Evolutionary conservation across 1,284 basidiomycete genomes (phyloP).

Genomic region (Trametes hirsuta): DNA sequence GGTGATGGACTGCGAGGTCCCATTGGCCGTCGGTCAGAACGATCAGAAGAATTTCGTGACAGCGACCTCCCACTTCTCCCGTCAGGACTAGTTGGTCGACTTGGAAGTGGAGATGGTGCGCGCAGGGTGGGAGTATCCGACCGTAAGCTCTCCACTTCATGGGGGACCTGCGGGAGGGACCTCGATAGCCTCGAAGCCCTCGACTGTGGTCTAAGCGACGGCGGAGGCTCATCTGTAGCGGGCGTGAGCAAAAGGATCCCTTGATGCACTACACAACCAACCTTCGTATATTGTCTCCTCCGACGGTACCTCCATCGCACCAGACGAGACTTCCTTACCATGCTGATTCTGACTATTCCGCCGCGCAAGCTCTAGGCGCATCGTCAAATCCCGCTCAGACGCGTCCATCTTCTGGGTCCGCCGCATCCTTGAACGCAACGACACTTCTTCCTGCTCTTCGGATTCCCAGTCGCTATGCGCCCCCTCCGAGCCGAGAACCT

Average conservation of each 20-base stretch:
- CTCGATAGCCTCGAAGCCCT: constrained; percentile 43
- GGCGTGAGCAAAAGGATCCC: neutral
- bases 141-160: constrained; percentile 42
- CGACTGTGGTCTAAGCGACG: constrained; percentile 55
- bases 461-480: constrained; percentile 6
- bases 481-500: constrained; percentile 30
- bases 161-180: constrained; percentile 31
- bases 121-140: constrained; percentile 35
- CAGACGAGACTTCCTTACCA: constrained; percentile 42
- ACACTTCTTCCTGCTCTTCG: constrained; percentile 8
- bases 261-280: constrained; percentile 29
- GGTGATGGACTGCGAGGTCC: constrained; percentile 77
- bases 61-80: constrained; percentile 38
- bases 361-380: constrained; percentile 77
- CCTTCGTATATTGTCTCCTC: constrained; percentile 79
- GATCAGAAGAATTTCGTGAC: constrained; percentile 52
- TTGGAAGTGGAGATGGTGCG: constrained; percentile 19
- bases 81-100: constrained; percentile 26
- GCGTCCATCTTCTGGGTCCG: constrained; percentile 47
- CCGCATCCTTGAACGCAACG: neutral
- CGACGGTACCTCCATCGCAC: constrained; percentile 48
- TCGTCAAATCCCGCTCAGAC: constrained; percentile 74
- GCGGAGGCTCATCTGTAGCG: constrained; percentile 60
- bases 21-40: constrained; percentile 49
- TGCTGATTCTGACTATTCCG: constrained; percentile 80